Evolutionary conservation across 306 rosid genomes (phyloP), one percentile per base, ranked within the genome.

Genomic region (Psophocarpus tetragonolobus): DNA sequence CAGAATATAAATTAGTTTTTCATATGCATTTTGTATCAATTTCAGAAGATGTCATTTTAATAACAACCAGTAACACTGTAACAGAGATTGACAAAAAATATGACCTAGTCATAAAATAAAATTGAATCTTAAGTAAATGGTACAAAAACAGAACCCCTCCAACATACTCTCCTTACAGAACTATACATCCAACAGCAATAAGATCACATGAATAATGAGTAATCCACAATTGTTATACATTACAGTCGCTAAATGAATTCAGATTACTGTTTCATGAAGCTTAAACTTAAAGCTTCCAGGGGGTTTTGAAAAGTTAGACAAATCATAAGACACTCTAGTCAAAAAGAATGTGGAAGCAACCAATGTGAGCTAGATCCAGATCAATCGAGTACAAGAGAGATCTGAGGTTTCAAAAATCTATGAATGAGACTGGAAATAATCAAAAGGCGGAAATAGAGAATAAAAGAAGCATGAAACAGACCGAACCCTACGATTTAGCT

Each of bases 351-450:
- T 64, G 21, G 68, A 80, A 56, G 15, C 14, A 56, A 76, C 41
- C 73, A 66, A 84, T 71, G 65, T 9, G 15, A 21, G 33, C 51
- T 69, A 15, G 5, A 68, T 65, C 44, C 54, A 58, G 18, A 86
- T 73, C 29, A 75, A 5, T 36, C 23, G 5, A 51, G 8, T 51
- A 69, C 4, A 41, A 15, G 58, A 17, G 47, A 58, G 77, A 84
- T 82, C 83, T 64, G 38, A 48, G 17, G 17, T 29, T 29, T 38
- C 65, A 79, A 77, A 70, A 70, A 29, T 10, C 53, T 14, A 47
- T 15, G 14, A 68, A 73, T 33, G 13, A 20, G 3, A 38, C 62
- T 68, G 20, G 41, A 33, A 68, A n/a, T 23, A 60, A 60, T 27
- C 0, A 30, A 29, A 62, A 62, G 8, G 1, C 68, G 17, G 13